Evolutionary conservation across 176 grass and related monocot genomes (phyloP), one percentile per base, ranked within the genome.

Genomic region (Chrysopogon serrulatus): DNA sequence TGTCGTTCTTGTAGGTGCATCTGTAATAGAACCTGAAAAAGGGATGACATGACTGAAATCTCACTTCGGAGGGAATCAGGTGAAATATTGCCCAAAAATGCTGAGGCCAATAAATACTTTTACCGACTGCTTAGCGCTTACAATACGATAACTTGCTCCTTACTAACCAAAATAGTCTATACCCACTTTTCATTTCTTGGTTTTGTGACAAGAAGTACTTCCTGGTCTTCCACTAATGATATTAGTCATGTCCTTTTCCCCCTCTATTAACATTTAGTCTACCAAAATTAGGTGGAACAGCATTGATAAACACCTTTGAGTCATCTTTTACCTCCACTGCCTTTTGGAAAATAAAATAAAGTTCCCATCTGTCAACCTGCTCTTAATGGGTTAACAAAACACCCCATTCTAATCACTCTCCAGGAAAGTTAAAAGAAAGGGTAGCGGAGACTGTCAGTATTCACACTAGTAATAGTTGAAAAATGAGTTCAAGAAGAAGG

Each of bases 11-110:
- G 80, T 90, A 90, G 80, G 89, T 90, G 64, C 89, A 90, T 83
- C 89, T 90, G 68, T 90, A 90, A 34, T 90, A 90, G 75, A 90
- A 90, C 89, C 89, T 90, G 84, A 36, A 87, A 76, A 70, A 28
- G 79, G 21, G 21, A 84, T 1, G 0, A 0, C 12, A 40, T 39
- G 12, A 33, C 9, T 1, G 21, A 74, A 13, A 51, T 51, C 11
- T 74, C 8, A 74, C 9, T 23, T 73, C 16, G 27, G 31, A 47
- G 14, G 15, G 24, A 72, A 45, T 7, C 8, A 10, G 42, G 17
- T 6, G 41, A 74, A 74, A 23, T 30, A 14, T 23, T 33, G 18
- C 3, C 16, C 14, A 31, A 73, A 28, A 73, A 9, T 47, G 1
- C 1, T 5, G 16, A 32, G 5, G 18, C 0, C 42, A 71, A 28